Evolutionary conservation across 1,284 basidiomycete genomes (phyloP).

Genomic region (Chondrostereum purpureum): DNA sequence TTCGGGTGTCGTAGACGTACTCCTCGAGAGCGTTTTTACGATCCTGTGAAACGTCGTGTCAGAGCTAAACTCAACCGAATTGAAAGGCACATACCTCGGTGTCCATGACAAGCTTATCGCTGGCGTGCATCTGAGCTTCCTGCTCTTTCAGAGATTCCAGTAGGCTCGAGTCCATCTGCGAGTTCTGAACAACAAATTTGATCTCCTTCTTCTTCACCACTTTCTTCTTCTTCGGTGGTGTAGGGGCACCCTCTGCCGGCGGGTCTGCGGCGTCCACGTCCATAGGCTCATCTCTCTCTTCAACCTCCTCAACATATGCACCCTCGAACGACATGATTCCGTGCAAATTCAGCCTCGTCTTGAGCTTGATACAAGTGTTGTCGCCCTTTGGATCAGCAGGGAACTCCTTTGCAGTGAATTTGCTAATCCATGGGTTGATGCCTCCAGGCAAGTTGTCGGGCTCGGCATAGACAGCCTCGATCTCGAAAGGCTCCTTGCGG

Average conservation of each 20-base stretch:
- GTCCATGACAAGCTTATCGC: conserved; percentile 91
- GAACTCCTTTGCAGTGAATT: conserved; percentile 78
- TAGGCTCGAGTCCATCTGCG: conserved; percentile 54
- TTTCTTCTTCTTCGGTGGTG: conserved; percentile 73
- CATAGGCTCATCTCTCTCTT: conserved; percentile 69
- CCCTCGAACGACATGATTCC: conserved; percentile 82
- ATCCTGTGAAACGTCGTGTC: conserved; percentile 46
- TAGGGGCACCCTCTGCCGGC: conserved; percentile 31
- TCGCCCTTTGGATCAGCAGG: conserved; percentile 64
- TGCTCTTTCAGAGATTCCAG: conserved; percentile 68
- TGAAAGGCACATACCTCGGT: conserved; percentile 64
- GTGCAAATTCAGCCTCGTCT: conserved; percentile 80
- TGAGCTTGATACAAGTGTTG: conserved; percentile 78
- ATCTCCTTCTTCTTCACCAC: conserved; percentile 79
- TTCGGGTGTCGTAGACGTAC: conserved; percentile 91
- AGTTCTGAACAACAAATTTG: conserved; percentile 58
- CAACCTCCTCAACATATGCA: conserved; percentile 77
- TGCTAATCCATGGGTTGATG: conserved; percentile 79
- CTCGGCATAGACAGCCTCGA: conserved; percentile 79
- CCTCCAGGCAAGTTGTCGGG: conserved; percentile 63
- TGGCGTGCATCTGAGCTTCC: conserved; percentile 81
- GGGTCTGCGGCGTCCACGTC: conserved; percentile 63
- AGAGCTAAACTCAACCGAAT: conserved; percentile 2
- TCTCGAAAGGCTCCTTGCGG: conserved; percentile 78
- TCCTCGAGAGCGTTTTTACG: conserved; percentile 96